Evolutionary conservation across 2,329 filamentous ascomycete genomes (phyloP), one percentile per base, ranked within the genome.

Genomic region (Phialemoniopsis sp.): DNA sequence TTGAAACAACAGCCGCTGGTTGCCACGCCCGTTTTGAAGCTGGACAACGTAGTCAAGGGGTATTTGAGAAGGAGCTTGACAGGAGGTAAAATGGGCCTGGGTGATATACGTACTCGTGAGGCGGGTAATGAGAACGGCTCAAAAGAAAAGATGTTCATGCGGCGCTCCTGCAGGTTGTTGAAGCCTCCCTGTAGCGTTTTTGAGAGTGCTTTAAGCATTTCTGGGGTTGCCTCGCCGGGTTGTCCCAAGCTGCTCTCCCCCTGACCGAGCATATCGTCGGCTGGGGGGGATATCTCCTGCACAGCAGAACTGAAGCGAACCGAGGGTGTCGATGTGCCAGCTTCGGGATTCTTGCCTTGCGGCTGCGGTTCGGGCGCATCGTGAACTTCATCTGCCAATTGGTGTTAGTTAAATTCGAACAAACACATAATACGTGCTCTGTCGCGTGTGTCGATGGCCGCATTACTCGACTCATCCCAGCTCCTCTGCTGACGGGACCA

Each of bases 51-150:
- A n/a, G n/a, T n/a, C n/a, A n/a, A n/a, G n/a, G n/a, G n/a, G n/a
- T n/a, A n/a, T n/a, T n/a, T n/a, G n/a, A n/a, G n/a, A n/a, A n/a
- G 18, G 18, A 18, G 26, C 32, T 29, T 28, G 30, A 21, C 17
- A 18, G n/a, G 36, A 36, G 14, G 26, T n/a, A n/a, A n/a, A n/a
- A n/a, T n/a, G n/a, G n/a, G n/a, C n/a, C n/a, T n/a, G n/a, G n/a
- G 65, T 13, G 61, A 54, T 43, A 42, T 17, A 76, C 85, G 64
- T 80, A 91, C 88, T 65, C 87, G 78, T 34, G 88, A 91, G 26
- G 79, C 75, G 29, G 93, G 91, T 38, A 97, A 72, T 29, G 93
- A 97, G 47, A 95, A 82, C 28, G 91, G 85, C 59, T 96, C 90
- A 56, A 90, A 97, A 32, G 85, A 82, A 64, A 89, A 95, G 57